phyloP scores from a whole-genome alignment of 2,329 filamentous ascomycete species.

The Sporothrix phasma region DNA sequence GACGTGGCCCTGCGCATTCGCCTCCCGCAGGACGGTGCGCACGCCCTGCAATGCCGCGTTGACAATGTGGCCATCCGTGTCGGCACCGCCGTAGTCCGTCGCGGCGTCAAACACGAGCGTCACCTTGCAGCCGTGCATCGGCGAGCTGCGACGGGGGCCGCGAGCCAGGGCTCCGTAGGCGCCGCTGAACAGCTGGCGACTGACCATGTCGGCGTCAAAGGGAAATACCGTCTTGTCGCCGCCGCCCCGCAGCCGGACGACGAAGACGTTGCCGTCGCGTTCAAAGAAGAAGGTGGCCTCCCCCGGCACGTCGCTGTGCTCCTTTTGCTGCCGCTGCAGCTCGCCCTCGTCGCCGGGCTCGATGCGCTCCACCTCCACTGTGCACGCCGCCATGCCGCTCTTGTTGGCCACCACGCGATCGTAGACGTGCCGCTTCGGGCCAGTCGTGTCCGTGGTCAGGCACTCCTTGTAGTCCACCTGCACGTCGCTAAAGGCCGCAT shows the following conservation, averaged over 20 bases:
- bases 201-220: constrained; percentile 41
- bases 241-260: constrained; percentile 41
- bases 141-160: constrained; percentile 70
- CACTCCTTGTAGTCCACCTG: constrained; percentile 93
- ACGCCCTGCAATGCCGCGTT: constrained; percentile 53
- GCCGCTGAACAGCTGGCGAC: constrained; percentile 62
- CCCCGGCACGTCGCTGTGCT: neutral
- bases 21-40: constrained; percentile 55
- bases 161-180: constrained; percentile 74
- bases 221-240: constrained; percentile 24
- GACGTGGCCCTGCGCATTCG: constrained; percentile 48
- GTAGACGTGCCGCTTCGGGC: constrained; percentile 51
- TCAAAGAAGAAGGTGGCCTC: constrained; percentile 27
- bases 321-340: neutral
- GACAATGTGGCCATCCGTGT: constrained; percentile 60
- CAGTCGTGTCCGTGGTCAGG: constrained; percentile 49
- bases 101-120: constrained; percentile 57
- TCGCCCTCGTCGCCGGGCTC: constrained; percentile 11
- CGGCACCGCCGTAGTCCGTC: constrained; percentile 54
- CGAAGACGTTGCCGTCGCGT: constrained; percentile 58
- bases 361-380: constrained; percentile 55
- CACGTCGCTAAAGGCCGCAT: constrained; percentile 81
- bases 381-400: constrained; percentile 66
- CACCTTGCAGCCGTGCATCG: constrained; percentile 66
- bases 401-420: constrained; percentile 76